Percentiles rank a stretch among this genome's conserved stretches.
phyloP scores from a whole-genome alignment of 2,329 filamentous ascomycete genomes.

The Penicillium crustosum region DNA sequence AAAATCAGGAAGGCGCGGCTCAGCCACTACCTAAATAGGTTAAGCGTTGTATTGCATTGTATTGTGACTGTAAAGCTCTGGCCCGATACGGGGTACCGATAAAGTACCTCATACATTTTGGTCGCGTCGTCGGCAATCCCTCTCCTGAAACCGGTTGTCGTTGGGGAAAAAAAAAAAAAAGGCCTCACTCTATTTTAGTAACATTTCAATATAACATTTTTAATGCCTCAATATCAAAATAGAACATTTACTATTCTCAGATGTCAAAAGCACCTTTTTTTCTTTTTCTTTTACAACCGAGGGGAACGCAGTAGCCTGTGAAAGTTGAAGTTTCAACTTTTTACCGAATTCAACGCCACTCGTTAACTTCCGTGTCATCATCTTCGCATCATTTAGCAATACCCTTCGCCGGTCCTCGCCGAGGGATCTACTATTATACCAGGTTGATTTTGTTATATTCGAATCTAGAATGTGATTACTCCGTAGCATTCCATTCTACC shows the following conservation, averaged over 20 bases:
- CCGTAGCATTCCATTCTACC: not conserved
- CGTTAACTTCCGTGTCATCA: constrained; percentile 22
- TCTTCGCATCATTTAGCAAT: constrained; percentile 24
- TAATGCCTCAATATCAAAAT: constrained; percentile 13
- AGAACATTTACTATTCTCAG: not conserved
- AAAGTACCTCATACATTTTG: constrained; percentile 16
- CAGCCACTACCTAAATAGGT: constrained; percentile 14
- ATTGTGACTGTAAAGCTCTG: not conserved
- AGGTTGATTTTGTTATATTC: not conserved
- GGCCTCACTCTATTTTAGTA: constrained; percentile 16
- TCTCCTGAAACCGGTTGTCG: constrained; percentile 25
- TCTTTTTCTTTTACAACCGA: constrained; percentile 4
- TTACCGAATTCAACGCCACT: constrained; percentile 18
- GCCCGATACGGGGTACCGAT: constrained; percentile 8
- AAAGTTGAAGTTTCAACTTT: constrained; percentile 1
- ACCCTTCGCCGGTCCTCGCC: constrained; percentile 19
- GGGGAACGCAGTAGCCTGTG: constrained; percentile 6
- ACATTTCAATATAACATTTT: not conserved
- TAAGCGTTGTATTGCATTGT: constrained; percentile 9
- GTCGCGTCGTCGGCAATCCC: not conserved
- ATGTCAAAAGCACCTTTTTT: not conserved
- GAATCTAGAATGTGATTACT: not conserved
- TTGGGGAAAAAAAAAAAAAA: constrained; percentile 26
- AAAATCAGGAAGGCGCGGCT: constrained; percentile 15
- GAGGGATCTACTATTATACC: constrained; percentile 6